Evolutionary conservation across 2,329 filamentous ascomycete species (phyloP), one percentile per base, ranked within the genome.

Genomic region (Colletotrichum musicola): DNA sequence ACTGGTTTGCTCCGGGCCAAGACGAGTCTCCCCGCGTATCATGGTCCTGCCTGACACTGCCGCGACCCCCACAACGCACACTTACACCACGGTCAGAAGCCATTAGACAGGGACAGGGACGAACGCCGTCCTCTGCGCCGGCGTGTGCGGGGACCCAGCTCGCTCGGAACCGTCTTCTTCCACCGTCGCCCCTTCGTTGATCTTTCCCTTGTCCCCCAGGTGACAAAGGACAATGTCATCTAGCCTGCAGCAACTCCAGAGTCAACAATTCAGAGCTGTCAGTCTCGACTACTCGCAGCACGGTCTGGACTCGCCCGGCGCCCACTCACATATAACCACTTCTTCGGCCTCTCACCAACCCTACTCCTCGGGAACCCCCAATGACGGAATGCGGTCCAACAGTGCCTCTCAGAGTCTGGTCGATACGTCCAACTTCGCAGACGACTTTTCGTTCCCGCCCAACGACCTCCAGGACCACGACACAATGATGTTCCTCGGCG

Each of bases 381-480:
- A 77, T 79, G 63, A 70, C 76, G 55, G 73, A 75, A 64, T 78
- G 62, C 78, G 68, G 71, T 81, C 62, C 78, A 81, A 55, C 62
- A 64, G 72, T 75, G 76, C 46, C 78, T 79, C 74, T 75, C 78
- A 64, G 72, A 82, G 71, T 71, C 74, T 84, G 73, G 82, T 86
- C 73, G 83, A 86, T 71, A 73, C 80, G 40, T 77, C 83, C 16
- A 83, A 85, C 57, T 89, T 89, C 73, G 55, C 66, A 49, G 79
- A 80, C 69, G 84, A 87, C 70, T 89, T 88, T 73, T 78, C 83
- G 22, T 89, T 88, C 72, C 74, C 84, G 3, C 88, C 85, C 73
- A 79, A 82, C 71, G 77, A 78, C 53, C 74, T 85, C 10, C 70
- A 80, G 25, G 83, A 83, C 63, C 81, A 81, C 69, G 75, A 75